Conservation (phyloP, 2,329 filamentous ascomycete species). For the Pestalotiopsis sp. region DNA sequence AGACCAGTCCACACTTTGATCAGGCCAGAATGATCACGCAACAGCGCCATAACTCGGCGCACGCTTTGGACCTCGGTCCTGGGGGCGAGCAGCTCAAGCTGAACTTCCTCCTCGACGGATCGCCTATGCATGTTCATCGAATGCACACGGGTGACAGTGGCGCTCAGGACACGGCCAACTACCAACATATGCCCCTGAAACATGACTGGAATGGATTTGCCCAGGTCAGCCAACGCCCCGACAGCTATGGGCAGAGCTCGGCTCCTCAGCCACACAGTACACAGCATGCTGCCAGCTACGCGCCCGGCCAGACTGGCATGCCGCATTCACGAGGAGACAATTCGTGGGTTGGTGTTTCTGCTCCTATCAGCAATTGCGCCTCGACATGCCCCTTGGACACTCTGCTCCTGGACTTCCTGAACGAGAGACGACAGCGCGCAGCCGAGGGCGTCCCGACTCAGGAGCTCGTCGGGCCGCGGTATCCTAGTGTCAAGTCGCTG, state of each 20-base stretch:
- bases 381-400: slow-evolving; percentile 77
- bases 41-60: slow-evolving; percentile 50
- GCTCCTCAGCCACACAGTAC: neutral
- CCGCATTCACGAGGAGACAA: slow-evolving; percentile 5
- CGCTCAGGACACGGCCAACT: slow-evolving; percentile 44
- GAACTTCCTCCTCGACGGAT: slow-evolving; percentile 65
- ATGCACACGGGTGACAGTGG: slow-evolving; percentile 52
- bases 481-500: slow-evolving; percentile 77
- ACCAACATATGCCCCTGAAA: slow-evolving; percentile 49
- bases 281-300: neutral
- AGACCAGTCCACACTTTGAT: slow-evolving; percentile 24
- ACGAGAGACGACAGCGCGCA: slow-evolving; percentile 65
- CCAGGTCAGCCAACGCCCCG: slow-evolving; percentile 6
- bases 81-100: slow-evolving; percentile 66
- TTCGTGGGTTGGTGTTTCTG: slow-evolving; percentile 23
- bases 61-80: slow-evolving; percentile 59
- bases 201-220: slow-evolving; percentile 44
- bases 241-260: slow-evolving; percentile 1
- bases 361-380: slow-evolving; percentile 57
- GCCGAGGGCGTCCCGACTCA: slow-evolving; percentile 63
- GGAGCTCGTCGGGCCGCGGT: slow-evolving; percentile 72
- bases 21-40: slow-evolving; percentile 39
- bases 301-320: neutral
- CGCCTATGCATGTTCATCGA: slow-evolving; percentile 51
- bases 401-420: slow-evolving; percentile 78